These are phyloP conservation scores for Tulasnella sp. DNA, from an alignment of 768 basidiomycete species.

Conservation along the genomic window DNA sequence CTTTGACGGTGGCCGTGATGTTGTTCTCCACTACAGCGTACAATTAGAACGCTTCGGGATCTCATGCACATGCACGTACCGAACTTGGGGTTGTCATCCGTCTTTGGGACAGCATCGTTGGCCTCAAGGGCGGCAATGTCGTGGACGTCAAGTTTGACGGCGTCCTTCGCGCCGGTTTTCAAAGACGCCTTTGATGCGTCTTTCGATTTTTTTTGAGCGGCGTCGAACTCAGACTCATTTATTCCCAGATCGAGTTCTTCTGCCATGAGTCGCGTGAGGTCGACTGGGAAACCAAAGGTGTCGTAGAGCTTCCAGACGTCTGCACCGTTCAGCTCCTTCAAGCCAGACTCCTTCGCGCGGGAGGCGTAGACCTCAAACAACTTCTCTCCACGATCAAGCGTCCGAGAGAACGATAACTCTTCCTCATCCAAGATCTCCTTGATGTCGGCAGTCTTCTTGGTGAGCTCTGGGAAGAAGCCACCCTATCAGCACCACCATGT, in stretches of 20 bases:
- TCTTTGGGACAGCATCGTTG: conserved; percentile 67
- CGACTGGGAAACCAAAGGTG: conserved; percentile 96
- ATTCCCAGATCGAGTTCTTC: conserved; percentile 77
- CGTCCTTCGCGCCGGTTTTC: conserved; percentile 54
- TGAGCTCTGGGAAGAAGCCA: conserved; percentile 84
- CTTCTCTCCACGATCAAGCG: conserved; percentile 91
- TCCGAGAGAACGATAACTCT: conserved; percentile 95
- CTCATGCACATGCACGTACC: conserved; percentile 37
- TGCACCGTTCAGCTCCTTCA: conserved; percentile 63
- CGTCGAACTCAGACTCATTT: conserved; percentile 80
- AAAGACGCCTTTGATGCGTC: conserved; percentile 78
- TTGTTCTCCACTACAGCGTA: conserved; percentile 28
- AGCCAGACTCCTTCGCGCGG: conserved; percentile 48
- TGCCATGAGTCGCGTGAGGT: conserved; percentile 93
- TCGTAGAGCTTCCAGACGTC: conserved; percentile 98
- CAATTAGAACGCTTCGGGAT: background rate
- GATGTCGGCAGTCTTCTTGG: conserved; percentile 64
- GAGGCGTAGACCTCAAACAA: conserved; percentile 82
- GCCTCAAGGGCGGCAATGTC: conserved; percentile 80
- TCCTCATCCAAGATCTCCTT: conserved; percentile 96
- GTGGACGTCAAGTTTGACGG: conserved; percentile 89
- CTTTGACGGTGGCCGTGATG: conserved; percentile 59
- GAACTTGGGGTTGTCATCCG: conserved; percentile 86
- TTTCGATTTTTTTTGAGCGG: conserved; percentile 76
- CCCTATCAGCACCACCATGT: conserved; percentile 39